phyloP scores from a whole-genome alignment of 768 basidiomycete genomes.

The Trametes cubensis region DNA sequence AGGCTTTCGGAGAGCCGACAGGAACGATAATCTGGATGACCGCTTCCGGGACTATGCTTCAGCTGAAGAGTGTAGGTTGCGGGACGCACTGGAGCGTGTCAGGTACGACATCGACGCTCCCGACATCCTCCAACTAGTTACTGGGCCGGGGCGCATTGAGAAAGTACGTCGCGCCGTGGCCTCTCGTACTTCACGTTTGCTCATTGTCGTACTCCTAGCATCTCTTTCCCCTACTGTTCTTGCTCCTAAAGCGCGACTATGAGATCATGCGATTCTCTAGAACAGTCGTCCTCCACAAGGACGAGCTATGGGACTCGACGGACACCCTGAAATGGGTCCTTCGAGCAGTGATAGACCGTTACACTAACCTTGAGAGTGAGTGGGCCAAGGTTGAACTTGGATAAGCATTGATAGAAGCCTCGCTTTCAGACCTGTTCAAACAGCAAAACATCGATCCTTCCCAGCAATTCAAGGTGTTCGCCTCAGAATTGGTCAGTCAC shows the following conservation, averaged over 20 bases:
- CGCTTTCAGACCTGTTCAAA: slow-evolving; percentile 31
- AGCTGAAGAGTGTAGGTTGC: slow-evolving; percentile 32
- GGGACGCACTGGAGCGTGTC: slow-evolving; percentile 32
- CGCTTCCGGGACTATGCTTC: slow-evolving; percentile 31
- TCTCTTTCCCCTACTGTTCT: slow-evolving; percentile 38
- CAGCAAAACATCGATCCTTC: slow-evolving; percentile 32
- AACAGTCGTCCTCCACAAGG: slow-evolving; percentile 32
- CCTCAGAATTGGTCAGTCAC: slow-evolving; percentile 33
- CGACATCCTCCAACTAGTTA: slow-evolving; percentile 35
- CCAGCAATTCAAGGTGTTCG: slow-evolving; percentile 33
- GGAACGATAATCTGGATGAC: slow-evolving; percentile 28
- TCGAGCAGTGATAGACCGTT: slow-evolving; percentile 29
- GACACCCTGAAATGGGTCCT: slow-evolving; percentile 29
- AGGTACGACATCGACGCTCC: slow-evolving; percentile 37
- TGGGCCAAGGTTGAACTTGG: background rate
- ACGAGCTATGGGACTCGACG: slow-evolving; percentile 33
- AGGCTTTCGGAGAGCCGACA: slow-evolving; percentile 22
- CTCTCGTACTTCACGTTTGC: too few relatives aligned
- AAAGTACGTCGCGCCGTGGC: slow-evolving; percentile 26
- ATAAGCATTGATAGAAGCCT: too few relatives aligned
- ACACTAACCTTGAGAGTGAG: slow-evolving; percentile 31
- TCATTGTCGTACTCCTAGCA: slow-evolving; percentile 29
- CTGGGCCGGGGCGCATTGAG: slow-evolving; percentile 40
- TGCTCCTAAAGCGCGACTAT: slow-evolving; percentile 40
- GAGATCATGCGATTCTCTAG: slow-evolving; percentile 36